Evolutionary conservation across 164 flowering plant genomes (phyloP), one percentile per base, ranked within the genome.

Genomic region (Hamamelis virginiana): DNA sequence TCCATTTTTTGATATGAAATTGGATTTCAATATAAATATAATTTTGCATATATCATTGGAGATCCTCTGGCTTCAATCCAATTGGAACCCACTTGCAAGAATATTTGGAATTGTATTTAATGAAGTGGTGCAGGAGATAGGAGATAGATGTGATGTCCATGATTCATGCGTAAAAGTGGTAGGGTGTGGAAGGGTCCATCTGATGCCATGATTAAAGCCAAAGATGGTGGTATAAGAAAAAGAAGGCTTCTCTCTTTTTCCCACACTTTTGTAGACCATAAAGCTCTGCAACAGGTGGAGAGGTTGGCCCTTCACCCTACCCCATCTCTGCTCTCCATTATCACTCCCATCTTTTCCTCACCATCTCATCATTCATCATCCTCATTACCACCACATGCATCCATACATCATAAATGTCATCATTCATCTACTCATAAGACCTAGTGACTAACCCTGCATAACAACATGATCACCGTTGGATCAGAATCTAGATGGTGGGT

Each of bases 161-260:
- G 69, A 59, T 65, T 68, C 75, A 48, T 69, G 70, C 65, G 65
- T 59, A 69, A 63, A 66, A 22, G 43, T 27, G 38, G 43, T 27
- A 22, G 56, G 50, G 23, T 60, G 6, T 53, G 22, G 13, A 63
- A 45, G 67, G 76, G 76, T 22, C 75, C 66, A 52, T 61, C 60
- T 22, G 15, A 73, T 11, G 71, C 25, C 59, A 66, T 70, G 76
- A 75, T 72, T 72, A 75, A 75, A 73, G 74, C 66, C 66, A 64
- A 46, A 50, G 57, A 18, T 9, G 2, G 16, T 3, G 58, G 67
- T 5, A 15, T 4, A 27, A 26, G 63, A 15, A 68, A 67, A 70
- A 50, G 28, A 64, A 65, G 1, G n/a, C 21, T 56, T 28, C 47
- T 67, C 59, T n/a, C 16, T 69, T 66, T 62, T 65, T 63, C 48